Evolutionary conservation across 805 yeast genomes (phyloP).

Genomic region (Suhomyces kilbournensis): DNA sequence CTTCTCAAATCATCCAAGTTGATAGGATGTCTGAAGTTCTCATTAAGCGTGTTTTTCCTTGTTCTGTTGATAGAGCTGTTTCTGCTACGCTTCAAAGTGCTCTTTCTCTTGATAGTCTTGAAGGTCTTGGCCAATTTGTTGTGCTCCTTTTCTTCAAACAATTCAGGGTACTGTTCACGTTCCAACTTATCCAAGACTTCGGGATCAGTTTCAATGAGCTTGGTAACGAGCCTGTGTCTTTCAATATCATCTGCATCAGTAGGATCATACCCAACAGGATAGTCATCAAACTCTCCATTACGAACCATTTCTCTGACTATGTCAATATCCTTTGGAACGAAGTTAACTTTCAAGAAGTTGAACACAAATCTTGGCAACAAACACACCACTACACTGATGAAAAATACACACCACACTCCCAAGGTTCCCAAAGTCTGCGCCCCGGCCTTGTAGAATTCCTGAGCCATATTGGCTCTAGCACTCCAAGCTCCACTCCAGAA

Average conservation of each 20-base stretch:
- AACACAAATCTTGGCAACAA: conserved; percentile 64
- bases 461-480: conserved; percentile 42
- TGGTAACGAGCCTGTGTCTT: conserved; percentile 31
- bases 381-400: conserved; percentile 63
- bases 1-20: conserved; percentile 31
- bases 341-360: conserved; percentile 53
- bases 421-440: conserved; percentile 60
- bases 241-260: conserved; percentile 60
- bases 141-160: background rate
- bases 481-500: conserved; percentile 86
- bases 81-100: conserved; percentile 25
- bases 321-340: conserved; percentile 65
- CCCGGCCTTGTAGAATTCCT: conserved; percentile 65
- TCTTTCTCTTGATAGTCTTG: conserved; percentile 32
- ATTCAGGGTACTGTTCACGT: conserved; percentile 19
- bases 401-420: conserved; percentile 64
- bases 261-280: conserved; percentile 71
- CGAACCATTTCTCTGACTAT: conserved; percentile 68
- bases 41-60: conserved; percentile 19
- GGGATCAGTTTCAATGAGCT: conserved; percentile 33
- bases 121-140: conserved; percentile 25
- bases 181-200: conserved; percentile 34
- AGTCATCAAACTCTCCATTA: conserved; percentile 64
- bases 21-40: conserved; percentile 32
- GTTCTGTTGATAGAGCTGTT: conserved; percentile 17